Evolutionary conservation across 768 basidiomycete species (phyloP).

Genomic region (Pilatotrama ljubarskyi): DNA sequence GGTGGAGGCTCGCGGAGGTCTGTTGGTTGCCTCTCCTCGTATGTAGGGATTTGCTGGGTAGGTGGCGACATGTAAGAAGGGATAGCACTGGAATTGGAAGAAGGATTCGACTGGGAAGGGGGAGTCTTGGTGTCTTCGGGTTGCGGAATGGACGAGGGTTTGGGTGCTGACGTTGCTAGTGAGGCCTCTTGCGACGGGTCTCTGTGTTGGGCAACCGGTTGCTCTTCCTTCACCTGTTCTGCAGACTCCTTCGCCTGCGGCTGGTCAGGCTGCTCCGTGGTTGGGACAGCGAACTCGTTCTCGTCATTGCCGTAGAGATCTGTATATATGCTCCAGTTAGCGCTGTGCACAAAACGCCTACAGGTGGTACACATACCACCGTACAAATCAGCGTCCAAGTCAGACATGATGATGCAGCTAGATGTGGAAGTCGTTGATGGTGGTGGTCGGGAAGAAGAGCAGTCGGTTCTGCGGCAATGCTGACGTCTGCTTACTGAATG

Average conservation of each 20-base stretch:
- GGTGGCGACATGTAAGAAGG: conserved; percentile 42
- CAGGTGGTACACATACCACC: conserved; percentile 56
- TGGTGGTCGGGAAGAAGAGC: conserved; percentile 19
- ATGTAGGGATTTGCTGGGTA: conserved; percentile 78
- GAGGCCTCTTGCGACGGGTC: conserved; percentile 1
- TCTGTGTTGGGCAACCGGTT: neutral
- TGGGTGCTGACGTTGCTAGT: conserved; percentile 5
- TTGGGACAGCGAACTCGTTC: conserved; percentile 54
- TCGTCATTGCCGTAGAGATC: conserved; percentile 72
- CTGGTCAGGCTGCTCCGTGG: conserved; percentile 38
- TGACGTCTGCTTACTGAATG: conserved; percentile 5
- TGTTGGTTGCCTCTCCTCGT: conserved; percentile 59
- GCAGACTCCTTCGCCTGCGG: conserved; percentile 25
- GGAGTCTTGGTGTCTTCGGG: conserved; percentile 26
- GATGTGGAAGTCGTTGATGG: conserved; percentile 60
- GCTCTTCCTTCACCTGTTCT: conserved; percentile 14
- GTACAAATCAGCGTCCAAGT: conserved; percentile 88
- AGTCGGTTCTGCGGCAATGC: neutral
- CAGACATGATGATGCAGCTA: conserved; percentile 54
- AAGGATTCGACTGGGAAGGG: conserved; percentile 24
- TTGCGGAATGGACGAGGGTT: conserved; percentile 11
- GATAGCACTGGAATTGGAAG: conserved; percentile 5
- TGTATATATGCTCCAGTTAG: conserved; percentile 26
- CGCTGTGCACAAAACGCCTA: neutral
- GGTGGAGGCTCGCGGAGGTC: conserved; percentile 49